phyloP scores from a whole-genome alignment of 176 grass and related monocot genomes.

The sorghum (Sorghum bicolor) region Sorghum_bicolor_NCBIv3 NC_012878.2:5001001-5001500 shows the following conservation, averaged over 20 bases:
- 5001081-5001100: constrained; percentile 68
- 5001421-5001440: background rate
- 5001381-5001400: background rate
- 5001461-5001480: background rate
- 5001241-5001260: constrained; percentile 57
- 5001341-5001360: background rate
- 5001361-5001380: background rate
- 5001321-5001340: background rate
- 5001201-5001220: constrained; percentile 74
- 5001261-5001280: background rate
- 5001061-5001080: constrained; percentile 68
- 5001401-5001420: background rate
- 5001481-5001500: background rate
- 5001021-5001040: background rate
- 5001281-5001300: background rate
- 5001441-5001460: background rate
- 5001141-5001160: constrained; percentile 88
- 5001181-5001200: constrained; percentile 78
- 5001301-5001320: background rate
- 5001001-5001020: background rate
- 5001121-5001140: constrained; percentile 60
- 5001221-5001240: constrained; percentile 80
- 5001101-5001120: constrained; percentile 61
- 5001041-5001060: constrained; percentile 85
- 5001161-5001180: constrained; percentile 96